Conservation (phyloP, 1,284 basidiomycete species). For the Leccinum fuscescens region DNA sequence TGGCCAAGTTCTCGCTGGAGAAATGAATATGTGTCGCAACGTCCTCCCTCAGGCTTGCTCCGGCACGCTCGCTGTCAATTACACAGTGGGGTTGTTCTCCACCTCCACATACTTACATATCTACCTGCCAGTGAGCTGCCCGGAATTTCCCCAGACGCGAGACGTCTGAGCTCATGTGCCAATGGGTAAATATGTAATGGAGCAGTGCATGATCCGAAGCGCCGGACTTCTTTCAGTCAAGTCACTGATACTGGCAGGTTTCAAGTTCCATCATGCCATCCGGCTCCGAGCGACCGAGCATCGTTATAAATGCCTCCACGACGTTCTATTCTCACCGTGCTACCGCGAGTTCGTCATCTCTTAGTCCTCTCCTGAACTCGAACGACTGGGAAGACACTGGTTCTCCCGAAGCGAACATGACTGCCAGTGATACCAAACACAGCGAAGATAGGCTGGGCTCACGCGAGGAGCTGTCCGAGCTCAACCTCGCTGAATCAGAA, state of each 20-base stretch:
- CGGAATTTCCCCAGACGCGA: not conserved
- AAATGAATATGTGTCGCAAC: not conserved
- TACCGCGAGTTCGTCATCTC: conserved; percentile 13
- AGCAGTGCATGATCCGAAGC: too few relatives aligned
- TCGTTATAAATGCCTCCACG: conserved; percentile 20
- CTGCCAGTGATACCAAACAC: not conserved
- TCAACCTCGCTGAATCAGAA: conserved; percentile 19
- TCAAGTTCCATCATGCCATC: not conserved
- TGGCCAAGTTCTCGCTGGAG: not conserved
- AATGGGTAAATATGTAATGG: not conserved
- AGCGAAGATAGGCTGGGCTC: not conserved
- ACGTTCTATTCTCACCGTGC: not conserved
- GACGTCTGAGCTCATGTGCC: not conserved
- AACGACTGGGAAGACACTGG: conserved; percentile 2
- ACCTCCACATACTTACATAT: too few relatives aligned
- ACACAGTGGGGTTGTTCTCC: not conserved
- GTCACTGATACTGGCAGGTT: not conserved
- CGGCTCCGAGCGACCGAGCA: not conserved
- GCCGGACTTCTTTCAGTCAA: too few relatives aligned
- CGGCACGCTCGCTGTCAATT: not conserved
- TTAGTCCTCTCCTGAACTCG: conserved; percentile 11
- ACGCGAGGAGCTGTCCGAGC: conserved; percentile 1
- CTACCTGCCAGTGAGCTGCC: not conserved
- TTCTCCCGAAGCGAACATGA: conserved; percentile 13
- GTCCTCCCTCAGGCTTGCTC: too few relatives aligned